phyloP scores from a whole-genome alignment of 176 grass and related monocot genomes.

The Tuctoria greenei region DNA sequence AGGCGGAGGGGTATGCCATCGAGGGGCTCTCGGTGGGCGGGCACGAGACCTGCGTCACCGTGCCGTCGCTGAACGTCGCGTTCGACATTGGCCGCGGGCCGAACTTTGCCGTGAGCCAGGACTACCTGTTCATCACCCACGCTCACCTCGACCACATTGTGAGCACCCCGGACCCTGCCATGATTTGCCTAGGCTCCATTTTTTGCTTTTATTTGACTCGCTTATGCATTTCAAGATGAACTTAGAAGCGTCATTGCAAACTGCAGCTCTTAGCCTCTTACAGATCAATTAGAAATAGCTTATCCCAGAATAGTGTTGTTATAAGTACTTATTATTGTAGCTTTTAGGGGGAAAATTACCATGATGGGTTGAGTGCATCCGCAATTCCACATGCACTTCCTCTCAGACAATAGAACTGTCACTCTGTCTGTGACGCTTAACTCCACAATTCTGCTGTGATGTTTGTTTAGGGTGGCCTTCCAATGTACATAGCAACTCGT shows the following conservation, averaged over 20 bases:
- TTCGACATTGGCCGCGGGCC: slow-evolving; percentile 93
- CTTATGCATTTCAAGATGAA: background rate
- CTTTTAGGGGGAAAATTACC: background rate
- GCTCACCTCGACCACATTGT: slow-evolving; percentile 96
- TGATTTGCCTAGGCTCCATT: background rate
- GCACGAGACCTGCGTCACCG: slow-evolving; percentile 85
- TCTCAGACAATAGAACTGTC: background rate
- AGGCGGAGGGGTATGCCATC: slow-evolving; percentile 75
- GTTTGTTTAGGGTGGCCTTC: slow-evolving; percentile 73
- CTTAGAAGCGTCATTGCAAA: background rate
- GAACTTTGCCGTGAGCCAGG: slow-evolving; percentile 67
- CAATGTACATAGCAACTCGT: slow-evolving; percentile 87
- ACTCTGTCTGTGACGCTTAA: background rate
- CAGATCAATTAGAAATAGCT: background rate
- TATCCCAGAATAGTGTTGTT: background rate
- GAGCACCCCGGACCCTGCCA: slow-evolving; percentile 25
- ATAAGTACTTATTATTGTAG: background rate
- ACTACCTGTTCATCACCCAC: slow-evolving; percentile 95
- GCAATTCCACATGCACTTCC: slow-evolving; percentile 6
- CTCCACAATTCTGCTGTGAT: background rate
- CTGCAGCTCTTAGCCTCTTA: background rate
- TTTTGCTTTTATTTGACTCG: slow-evolving; percentile 22
- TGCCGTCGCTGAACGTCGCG: slow-evolving; percentile 70
- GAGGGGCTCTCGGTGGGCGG: slow-evolving; percentile 92
- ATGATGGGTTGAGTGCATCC: background rate